Percentiles rank a stretch among this genome's conserved stretches.
Evolutionary conservation across 441 rosid species (phyloP).

Genomic region (Eutrema salsugineum): DNA sequence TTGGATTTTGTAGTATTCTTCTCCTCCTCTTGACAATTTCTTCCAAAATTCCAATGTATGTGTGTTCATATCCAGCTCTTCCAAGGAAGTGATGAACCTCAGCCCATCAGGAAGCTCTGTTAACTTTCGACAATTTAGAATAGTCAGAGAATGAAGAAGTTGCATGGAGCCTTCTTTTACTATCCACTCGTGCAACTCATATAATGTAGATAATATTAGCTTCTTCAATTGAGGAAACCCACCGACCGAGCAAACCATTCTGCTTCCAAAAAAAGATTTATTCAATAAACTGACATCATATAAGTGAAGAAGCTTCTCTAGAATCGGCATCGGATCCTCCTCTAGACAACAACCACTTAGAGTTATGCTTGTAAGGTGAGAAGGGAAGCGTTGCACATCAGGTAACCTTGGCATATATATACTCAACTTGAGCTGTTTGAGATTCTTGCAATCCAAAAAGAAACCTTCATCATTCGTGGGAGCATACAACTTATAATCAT

Average conservation of each 20-base stretch:
- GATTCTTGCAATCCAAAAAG: neutral
- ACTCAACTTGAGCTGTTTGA: neutral
- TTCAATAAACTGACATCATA: neutral
- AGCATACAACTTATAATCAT: neutral
- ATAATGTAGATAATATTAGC: neutral
- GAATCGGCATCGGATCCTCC: neutral
- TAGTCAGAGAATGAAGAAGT: neutral
- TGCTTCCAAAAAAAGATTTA: neutral
- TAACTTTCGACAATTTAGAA: too few relatives aligned
- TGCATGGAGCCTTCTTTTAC: neutral
- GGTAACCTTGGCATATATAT: constrained; percentile 4
- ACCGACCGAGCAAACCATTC: neutral
- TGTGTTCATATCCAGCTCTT: too few relatives aligned
- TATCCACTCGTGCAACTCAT: neutral
- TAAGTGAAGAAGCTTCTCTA: neutral
- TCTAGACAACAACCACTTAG: neutral
- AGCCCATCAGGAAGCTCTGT: too few relatives aligned
- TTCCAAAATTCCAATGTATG: too few relatives aligned
- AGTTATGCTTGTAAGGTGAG: neutral
- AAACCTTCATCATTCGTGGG: neutral
- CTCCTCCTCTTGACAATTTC: too few relatives aligned
- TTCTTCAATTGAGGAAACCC: neutral
- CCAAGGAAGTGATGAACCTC: too few relatives aligned
- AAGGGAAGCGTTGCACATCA: neutral
- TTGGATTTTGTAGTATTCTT: too few relatives aligned